Conservation (phyloP, 306 rosid species). For the Prunus kanzakura region DNA sequence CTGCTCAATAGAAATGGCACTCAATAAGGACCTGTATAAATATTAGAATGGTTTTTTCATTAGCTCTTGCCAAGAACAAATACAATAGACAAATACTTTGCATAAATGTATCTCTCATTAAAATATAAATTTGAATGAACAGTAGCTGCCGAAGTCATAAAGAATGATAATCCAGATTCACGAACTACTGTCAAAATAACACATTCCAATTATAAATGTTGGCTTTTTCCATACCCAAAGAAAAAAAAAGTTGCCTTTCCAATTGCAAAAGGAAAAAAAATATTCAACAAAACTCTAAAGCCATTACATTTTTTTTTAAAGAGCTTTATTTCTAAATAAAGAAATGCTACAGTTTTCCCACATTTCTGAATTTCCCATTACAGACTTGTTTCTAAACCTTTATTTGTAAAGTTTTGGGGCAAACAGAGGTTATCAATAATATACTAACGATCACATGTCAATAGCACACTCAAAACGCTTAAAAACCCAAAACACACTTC, state of each 20-base stretch:
- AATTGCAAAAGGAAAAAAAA: no score
- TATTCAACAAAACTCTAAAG: not conserved
- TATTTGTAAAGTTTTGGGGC: not conserved
- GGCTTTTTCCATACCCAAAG: not conserved
- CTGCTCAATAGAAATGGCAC: constrained; percentile 6
- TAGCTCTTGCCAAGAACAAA: constrained; percentile 27
- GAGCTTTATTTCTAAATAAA: not conserved
- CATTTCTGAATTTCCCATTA: constrained; percentile 6
- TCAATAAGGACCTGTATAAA: constrained; percentile 36
- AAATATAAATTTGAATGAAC: not conserved
- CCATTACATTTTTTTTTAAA: not conserved
- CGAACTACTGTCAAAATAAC: not conserved
- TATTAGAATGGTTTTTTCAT: constrained; percentile 16
- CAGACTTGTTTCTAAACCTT: not conserved
- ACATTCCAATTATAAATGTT: not conserved
- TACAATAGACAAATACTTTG: not conserved
- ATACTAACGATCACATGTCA: not conserved
- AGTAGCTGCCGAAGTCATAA: not conserved
- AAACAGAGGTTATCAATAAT: not conserved
- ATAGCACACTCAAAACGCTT: constrained; percentile 13
- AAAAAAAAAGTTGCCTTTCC: not conserved
- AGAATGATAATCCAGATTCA: not conserved
- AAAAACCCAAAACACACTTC: constrained; percentile 20
- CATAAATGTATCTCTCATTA: not conserved
- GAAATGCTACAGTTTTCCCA: not conserved